phyloP scores from a whole-genome alignment of 169 alveolate genomes.

The Eimeria necatrix region DNA sequence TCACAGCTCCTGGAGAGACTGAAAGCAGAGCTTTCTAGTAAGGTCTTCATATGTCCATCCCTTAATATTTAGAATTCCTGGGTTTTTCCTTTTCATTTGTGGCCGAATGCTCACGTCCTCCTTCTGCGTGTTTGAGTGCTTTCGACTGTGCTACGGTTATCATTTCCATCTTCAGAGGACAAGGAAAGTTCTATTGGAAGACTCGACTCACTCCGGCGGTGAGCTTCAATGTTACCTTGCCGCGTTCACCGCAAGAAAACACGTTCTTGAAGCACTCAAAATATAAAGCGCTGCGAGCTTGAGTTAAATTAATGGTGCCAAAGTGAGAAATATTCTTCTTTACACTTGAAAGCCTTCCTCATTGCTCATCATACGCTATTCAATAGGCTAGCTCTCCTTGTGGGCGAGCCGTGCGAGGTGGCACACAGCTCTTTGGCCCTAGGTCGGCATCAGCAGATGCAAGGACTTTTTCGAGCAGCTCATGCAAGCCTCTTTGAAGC shows the following conservation, averaged over 20 bases:
- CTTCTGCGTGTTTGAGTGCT: not conserved
- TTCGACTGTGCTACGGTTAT: not conserved
- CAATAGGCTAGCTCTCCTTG: slow-evolving; percentile 7
- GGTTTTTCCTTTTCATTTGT: not conserved
- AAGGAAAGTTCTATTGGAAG: not conserved
- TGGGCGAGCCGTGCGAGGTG: slow-evolving; percentile 12
- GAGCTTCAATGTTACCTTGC: not conserved
- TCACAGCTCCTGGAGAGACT: not conserved
- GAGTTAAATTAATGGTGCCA: no score
- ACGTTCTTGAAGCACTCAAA: no score
- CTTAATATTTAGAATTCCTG: no score
- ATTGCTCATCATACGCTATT: no score
- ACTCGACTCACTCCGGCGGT: slow-evolving; percentile 12
- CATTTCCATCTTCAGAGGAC: not conserved
- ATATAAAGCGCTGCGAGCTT: no score
- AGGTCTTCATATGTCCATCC: not conserved
- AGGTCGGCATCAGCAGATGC: slow-evolving; percentile 8
- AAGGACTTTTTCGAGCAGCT: not conserved
- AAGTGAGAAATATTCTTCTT: no score
- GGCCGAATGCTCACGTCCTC: not conserved
- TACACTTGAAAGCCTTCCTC: no score
- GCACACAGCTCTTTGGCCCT: slow-evolving; percentile 7
- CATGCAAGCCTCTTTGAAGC: slow-evolving; percentile 7
- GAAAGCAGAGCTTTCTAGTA: slow-evolving; percentile 19
- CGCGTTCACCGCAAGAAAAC: not conserved